A percentile compares a stretch with the other conserved stretches of the same genome.
These are phyloP conservation scores for Barnettozyma salicaria DNA, from an alignment of 805 yeast species.

Conservation along the genomic window DNA sequence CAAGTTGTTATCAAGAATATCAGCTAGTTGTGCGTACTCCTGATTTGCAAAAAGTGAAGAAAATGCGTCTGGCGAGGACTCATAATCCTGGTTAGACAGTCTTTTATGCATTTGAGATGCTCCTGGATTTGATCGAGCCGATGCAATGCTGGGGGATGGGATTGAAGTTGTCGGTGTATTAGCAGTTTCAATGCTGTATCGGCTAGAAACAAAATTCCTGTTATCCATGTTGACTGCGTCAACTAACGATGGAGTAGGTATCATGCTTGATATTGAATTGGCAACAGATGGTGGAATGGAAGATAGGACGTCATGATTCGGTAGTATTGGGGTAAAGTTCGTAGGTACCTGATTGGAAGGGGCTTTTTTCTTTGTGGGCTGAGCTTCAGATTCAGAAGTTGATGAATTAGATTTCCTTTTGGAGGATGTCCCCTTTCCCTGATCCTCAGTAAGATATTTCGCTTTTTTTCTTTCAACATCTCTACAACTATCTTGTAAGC, in stretches of 20 bases:
- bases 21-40: constrained; percentile 37
- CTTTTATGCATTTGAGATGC: constrained; percentile 4
- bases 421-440: not conserved
- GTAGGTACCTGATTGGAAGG: too few species aligned
- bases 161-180: constrained; percentile 1
- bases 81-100: constrained; percentile 9
- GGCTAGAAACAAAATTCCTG: too few species aligned
- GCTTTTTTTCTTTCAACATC: constrained; percentile 54
- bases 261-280: too few species aligned
- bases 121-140: constrained; percentile 1
- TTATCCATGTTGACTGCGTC: too few species aligned
- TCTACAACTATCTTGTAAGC: constrained; percentile 46
- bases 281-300: not conserved
- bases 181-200: not conserved
- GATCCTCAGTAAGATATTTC: constrained; percentile 21
- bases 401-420: not conserved
- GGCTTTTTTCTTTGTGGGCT: constrained; percentile 1
- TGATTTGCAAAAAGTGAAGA: constrained; percentile 34
- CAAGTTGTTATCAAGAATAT: constrained; percentile 27
- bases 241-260: too few species aligned
- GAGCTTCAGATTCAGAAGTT: not conserved
- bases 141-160: not conserved
- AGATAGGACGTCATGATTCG: not conserved
- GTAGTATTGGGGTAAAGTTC: not conserved
- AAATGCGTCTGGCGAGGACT: constrained; percentile 24